A percentile compares a stretch with the other conserved stretches of the same genome.
These are phyloP conservation scores for Pythium guiyangense DNA, from an alignment of 352 stramenopile species.

Conservation along the genomic window DNA sequence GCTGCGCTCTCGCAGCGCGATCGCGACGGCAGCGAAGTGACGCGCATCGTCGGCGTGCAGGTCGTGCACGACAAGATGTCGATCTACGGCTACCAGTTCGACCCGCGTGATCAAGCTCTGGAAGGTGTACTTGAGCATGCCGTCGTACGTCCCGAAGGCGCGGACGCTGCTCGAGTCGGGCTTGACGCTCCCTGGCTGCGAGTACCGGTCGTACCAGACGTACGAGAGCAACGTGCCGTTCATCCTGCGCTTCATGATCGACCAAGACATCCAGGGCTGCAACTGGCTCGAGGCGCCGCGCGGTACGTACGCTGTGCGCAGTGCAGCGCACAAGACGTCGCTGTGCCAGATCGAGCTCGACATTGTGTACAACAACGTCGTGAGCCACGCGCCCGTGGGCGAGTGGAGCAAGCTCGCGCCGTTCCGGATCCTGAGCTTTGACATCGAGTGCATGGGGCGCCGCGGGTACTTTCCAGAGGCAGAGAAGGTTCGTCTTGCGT, in stretches of 20 bases:
- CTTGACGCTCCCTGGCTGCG: constrained; percentile 60
- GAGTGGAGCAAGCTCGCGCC: constrained; percentile 97
- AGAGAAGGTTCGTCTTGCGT: constrained; percentile 31
- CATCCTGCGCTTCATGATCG: constrained; percentile 99
- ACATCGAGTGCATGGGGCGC: constrained; percentile 99
- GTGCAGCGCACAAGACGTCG: constrained; percentile 72
- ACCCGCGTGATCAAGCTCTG: constrained; percentile 60
- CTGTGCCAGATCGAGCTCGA: constrained; percentile 96
- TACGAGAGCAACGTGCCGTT: constrained; percentile 99
- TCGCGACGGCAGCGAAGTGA: constrained; percentile 33
- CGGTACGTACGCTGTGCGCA: constrained; percentile 89
- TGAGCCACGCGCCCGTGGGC: constrained; percentile 91
- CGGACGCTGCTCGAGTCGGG: constrained; percentile 88
- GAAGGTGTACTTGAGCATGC: constrained; percentile 95
- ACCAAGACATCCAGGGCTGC: constrained; percentile 95
- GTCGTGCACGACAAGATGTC: constrained; percentile 77
- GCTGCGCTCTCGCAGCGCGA: constrained; percentile 45
- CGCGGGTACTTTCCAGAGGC: constrained; percentile 93
- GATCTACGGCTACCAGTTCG: constrained; percentile 87
- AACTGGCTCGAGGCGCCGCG: constrained; percentile 96
- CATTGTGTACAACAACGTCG: constrained; percentile 96
- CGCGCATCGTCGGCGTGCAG: constrained; percentile 66
- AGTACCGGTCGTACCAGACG: constrained; percentile 79
- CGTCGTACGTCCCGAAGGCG: constrained; percentile 92
- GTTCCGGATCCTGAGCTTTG: constrained; percentile 97